phyloP scores from a whole-genome alignment of 495 filamentous ascomycete genomes.

The Zalerion maritima region DNA sequence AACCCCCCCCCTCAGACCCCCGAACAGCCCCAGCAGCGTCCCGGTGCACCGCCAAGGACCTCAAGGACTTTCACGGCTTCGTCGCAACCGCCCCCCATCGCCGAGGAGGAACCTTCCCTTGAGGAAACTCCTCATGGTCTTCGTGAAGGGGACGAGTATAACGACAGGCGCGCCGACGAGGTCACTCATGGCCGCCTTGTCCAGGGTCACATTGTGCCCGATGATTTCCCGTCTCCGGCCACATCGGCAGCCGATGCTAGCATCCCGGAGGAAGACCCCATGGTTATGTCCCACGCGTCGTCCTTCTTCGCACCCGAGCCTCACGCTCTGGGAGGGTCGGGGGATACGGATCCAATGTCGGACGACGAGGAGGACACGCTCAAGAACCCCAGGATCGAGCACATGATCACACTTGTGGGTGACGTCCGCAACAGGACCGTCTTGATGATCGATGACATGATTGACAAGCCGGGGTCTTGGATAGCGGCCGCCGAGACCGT shows the following conservation, averaged over 20 bases:
- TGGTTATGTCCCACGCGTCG: constrained; percentile 40
- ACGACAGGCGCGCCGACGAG: constrained; percentile 73
- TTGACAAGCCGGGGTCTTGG: constrained; percentile 93
- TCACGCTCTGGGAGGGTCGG: constrained; percentile 68
- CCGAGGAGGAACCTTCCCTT: constrained; percentile 6
- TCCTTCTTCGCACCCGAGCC: constrained; percentile 38
- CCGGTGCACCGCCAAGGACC: constrained; percentile 14
- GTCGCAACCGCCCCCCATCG: constrained; percentile 23
- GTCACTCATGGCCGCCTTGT: constrained; percentile 84
- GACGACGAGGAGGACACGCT: constrained; percentile 82
- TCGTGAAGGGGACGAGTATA: constrained; percentile 51
- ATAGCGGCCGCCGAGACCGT: constrained; percentile 97
- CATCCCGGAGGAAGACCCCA: constrained; percentile 41
- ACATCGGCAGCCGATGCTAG: constrained; percentile 45
- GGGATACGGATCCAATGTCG: constrained; percentile 60
- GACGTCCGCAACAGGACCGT: constrained; percentile 76
- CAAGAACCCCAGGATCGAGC: constrained; percentile 60
- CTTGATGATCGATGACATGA: constrained; percentile 96
- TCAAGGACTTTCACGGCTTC: constrained; percentile 17
- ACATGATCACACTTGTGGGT: constrained; percentile 90
- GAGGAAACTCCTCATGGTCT: constrained; percentile 4
- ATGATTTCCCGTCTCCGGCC: constrained; percentile 70
- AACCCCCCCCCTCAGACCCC: constrained; percentile 15
- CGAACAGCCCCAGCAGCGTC: constrained; percentile 13
- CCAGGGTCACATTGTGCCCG: constrained; percentile 93